Evolutionary conservation across 2,329 filamentous ascomycete genomes (phyloP), one percentile per base, ranked within the genome.

Genomic region (Monosporascus sp.): DNA sequence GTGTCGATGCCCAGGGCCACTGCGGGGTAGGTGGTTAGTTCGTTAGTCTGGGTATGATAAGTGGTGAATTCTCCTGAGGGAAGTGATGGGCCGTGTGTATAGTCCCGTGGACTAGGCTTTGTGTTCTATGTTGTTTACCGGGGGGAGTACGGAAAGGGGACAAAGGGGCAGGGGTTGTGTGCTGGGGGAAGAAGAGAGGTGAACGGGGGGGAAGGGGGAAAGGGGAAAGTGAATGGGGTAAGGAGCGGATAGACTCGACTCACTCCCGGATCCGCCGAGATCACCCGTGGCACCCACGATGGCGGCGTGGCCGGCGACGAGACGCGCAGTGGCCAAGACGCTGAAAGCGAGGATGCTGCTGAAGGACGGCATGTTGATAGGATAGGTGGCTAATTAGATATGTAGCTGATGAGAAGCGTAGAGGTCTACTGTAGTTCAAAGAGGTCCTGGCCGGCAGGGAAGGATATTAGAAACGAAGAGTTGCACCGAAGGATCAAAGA

Each of bases 271-370:
- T 56, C 83, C 82, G 48, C 83, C 82, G 27, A 73, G 72, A 60
- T 85, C 73, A 54, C 83, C 83, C 39, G 74, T 75, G 35, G 83
- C 83, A 47, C 68, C 68, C 62, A 78, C 76, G 69, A 87, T 84
- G 60, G 78, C 82, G 55, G 76, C 75, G 73, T 87, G 84, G 63
- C 78, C 81, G 58, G 81, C 74, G 57, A 80, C 82, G 50, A 86
- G 75, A 58, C 77, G 71, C 62, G 75, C 75, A 56, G 76, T 70
- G 60, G 79, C 72, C 63, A 84, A 66, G 68, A 82, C 71, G 64
- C 75, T 70, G 64, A 81, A 67, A 58, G 70, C 56, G 55, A 74
- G 27, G 54, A 69, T 51, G 4, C 58, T 41, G 50, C 60, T 64
- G 48, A 62, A 56, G 18, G 63, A 65, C 57, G 64, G 60, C 65